phyloP scores from a whole-genome alignment of 768 basidiomycete genomes.

The Collybiopsis luxurians region DNA sequence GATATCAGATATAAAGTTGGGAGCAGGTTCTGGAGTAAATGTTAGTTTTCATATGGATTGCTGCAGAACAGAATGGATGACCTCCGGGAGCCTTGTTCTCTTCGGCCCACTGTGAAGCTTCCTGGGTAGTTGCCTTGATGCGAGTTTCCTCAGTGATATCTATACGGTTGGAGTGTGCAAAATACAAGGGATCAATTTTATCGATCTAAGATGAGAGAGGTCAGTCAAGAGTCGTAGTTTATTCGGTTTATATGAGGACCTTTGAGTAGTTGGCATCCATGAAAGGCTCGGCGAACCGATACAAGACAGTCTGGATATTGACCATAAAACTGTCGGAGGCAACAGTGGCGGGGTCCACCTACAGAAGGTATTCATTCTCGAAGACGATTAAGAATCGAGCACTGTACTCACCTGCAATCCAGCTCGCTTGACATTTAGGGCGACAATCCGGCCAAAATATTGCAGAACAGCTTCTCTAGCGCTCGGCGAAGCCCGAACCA shows the following conservation, averaged over 20 bases:
- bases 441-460: constrained; percentile 74
- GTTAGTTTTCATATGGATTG: not conserved
- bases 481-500: constrained; percentile 81
- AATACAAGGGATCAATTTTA: constrained; percentile 85
- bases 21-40: constrained; percentile 44
- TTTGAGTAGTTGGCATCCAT: constrained; percentile 91
- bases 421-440: constrained; percentile 78
- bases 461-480: constrained; percentile 79
- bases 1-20: constrained; percentile 94
- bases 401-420: constrained; percentile 73
- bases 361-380: not conserved
- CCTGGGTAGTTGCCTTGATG: constrained; percentile 88
- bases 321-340: constrained; percentile 92
- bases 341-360: constrained; percentile 82
- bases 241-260: constrained; percentile 33
- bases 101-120: constrained; percentile 72
- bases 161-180: constrained; percentile 67
- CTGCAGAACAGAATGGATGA: constrained; percentile 16
- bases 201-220: constrained; percentile 59
- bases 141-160: constrained; percentile 87
- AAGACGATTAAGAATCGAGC: not conserved
- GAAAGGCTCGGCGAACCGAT: constrained; percentile 90
- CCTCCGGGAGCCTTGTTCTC: constrained; percentile 44
- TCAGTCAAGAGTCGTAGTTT: not conserved
- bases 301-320: constrained; percentile 79